Base-by-base conservation (phyloP, 1,284 basidiomycete genomes). In the Clitocybe nebularis region DNA sequence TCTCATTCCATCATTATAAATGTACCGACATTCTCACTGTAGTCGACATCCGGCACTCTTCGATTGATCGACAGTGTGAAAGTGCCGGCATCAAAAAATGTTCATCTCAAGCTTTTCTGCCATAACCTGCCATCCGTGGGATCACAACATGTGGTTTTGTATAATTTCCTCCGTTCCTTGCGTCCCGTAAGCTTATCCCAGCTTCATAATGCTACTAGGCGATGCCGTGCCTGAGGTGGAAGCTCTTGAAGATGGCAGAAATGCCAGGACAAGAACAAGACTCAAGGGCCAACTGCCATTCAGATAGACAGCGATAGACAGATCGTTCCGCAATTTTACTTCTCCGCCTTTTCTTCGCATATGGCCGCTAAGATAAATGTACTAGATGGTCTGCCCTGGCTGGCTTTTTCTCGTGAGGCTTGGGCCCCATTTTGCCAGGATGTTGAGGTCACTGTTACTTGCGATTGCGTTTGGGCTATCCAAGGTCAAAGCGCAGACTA, bases 221-320 rank as follows among this genome's bases (percentile, higher is more conserved):
- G 29, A 32, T 9, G 21, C 28, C 28, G 25, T 24, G 28, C 42
- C 25, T 17, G 42, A 19, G 33, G 42, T 46, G 43, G 53, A 56
- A 56, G 48, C 36, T 25, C 23, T 44, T 49, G 19, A 38, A 45
- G 40, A 51, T 32, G 29, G 44, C 49, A 48, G 43, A 47, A 41
- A 51, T 32, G 29, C 43, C 49, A 48, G 43, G 47, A 36, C 46
- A 36, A 36, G 30, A 44, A 43, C 41, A 45, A 20, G 37, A 13
- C 24, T 33, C 47, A 55, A 57, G 54, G 55, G 51, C 51, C 28
- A 59, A 56, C 55, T 60, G 59, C 51, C 58, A 60, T 37, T 42
- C 39, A 45, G 43, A 39, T 41, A 32, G 44, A 22, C 40, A 17
- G n/a, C n/a, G 19, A 9, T 43, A 36, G 50, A 52, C 46, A 52